phyloP scores from a whole-genome alignment of 345 rosid genomes.

The Syzygium grande region DNA sequence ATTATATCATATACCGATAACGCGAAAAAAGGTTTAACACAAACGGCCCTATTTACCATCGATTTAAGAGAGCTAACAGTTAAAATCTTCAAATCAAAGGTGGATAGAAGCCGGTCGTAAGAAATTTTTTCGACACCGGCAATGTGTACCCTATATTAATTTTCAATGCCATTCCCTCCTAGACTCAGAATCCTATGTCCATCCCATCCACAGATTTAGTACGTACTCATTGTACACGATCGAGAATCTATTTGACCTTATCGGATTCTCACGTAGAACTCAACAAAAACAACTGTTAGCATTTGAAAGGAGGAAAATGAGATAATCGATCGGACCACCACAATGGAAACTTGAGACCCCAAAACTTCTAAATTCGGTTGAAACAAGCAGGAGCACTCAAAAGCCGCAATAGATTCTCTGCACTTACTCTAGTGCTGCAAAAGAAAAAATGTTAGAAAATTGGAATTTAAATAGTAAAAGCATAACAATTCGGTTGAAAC shows the following conservation, averaged over 20 bases:
- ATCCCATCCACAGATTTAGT: neutral
- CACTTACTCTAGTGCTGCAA: neutral
- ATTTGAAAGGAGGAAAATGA: neutral
- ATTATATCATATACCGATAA: neutral
- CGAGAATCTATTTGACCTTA: neutral
- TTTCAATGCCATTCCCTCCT: neutral
- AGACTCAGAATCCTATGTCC: neutral
- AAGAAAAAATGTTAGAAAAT: neutral
- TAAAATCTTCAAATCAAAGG: neutral
- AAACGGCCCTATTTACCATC: neutral
- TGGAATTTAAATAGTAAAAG: neutral
- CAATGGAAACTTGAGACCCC: neutral
- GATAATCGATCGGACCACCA: neutral
- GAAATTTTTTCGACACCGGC: neutral
- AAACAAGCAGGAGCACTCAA: neutral
- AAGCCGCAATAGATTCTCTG: neutral
- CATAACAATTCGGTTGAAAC: neutral
- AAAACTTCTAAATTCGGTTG: neutral
- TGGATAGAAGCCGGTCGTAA: neutral
- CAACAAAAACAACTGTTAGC: neutral
- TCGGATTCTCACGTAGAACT: neutral
- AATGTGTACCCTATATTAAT: neutral
- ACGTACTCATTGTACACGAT: neutral
- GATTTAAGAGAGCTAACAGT: neutral
- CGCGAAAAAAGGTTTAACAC: neutral